Evolutionary conservation across 2,329 filamentous ascomycete species (phyloP).

Genomic region (Aspergillus sp.): DNA sequence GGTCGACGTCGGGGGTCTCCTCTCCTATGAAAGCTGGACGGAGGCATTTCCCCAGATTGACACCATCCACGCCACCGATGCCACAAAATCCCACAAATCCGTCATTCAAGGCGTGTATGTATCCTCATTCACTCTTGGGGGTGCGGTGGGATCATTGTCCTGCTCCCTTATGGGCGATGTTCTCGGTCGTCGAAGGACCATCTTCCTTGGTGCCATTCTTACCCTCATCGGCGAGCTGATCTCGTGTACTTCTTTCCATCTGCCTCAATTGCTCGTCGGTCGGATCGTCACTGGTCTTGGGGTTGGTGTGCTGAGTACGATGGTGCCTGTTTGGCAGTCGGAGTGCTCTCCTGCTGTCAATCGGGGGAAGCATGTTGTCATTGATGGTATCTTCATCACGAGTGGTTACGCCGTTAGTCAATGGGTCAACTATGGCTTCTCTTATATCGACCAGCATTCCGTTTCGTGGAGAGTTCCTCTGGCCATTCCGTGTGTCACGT

Average conservation of each 20-base stretch:
- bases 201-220: slow-evolving; percentile 52
- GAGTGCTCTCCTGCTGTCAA: slow-evolving; percentile 48
- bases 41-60: not conserved
- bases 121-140: not conserved
- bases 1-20: slow-evolving; percentile 4
- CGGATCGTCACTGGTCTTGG: slow-evolving; percentile 45
- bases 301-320: slow-evolving; percentile 48
- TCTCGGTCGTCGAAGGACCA: slow-evolving; percentile 33
- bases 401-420: slow-evolving; percentile 24
- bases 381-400: slow-evolving; percentile 42
- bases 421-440: slow-evolving; percentile 20
- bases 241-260: slow-evolving; percentile 27
- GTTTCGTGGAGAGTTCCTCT: slow-evolving; percentile 44
- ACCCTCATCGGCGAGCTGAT: slow-evolving; percentile 22
- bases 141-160: not conserved
- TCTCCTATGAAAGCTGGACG: slow-evolving; percentile 3
- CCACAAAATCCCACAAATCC: not conserved
- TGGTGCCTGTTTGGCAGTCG: slow-evolving; percentile 45
- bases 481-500: slow-evolving; percentile 46
- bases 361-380: slow-evolving; percentile 53
- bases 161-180: slow-evolving; percentile 12
- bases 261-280: slow-evolving; percentile 45
- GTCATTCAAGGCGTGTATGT: not conserved
- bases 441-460: slow-evolving; percentile 15
- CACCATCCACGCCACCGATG: not conserved